phyloP scores from a whole-genome alignment of 2,329 filamentous ascomycete species.

The Endoconidiophora polonica region DNA sequence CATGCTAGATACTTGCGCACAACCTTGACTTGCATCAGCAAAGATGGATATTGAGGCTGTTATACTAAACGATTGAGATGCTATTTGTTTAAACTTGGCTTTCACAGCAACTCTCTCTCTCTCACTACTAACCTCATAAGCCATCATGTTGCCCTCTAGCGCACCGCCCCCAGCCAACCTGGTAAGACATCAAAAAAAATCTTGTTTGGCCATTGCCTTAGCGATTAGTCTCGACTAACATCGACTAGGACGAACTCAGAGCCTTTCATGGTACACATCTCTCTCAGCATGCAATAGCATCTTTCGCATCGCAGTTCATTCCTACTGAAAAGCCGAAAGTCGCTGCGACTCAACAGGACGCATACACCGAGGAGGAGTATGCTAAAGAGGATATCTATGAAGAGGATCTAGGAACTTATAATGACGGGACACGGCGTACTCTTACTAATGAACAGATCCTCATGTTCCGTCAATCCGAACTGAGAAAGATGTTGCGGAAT shows the following conservation, averaged over 20 bases:
- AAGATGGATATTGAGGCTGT: no score
- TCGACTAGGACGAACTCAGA: conserved; percentile 3
- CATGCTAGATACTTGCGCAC: no score
- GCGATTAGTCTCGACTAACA: no score
- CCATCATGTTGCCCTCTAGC: no score
- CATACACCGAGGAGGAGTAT: conserved; percentile 17
- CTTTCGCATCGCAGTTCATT: neutral
- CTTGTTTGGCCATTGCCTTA: no score
- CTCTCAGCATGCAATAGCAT: neutral
- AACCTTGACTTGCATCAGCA: no score
- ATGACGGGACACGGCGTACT: conserved; percentile 73
- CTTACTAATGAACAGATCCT: conserved; percentile 81
- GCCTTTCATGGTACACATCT: conserved; percentile 5
- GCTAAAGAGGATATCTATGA: conserved; percentile 31
- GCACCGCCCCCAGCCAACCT: no score
- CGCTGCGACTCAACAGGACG: neutral
- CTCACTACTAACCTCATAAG: no score
- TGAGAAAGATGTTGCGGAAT: conserved; percentile 48
- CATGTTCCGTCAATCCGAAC: conserved; percentile 80
- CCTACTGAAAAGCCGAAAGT: neutral
- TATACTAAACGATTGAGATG: no score
- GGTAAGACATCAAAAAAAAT: no score
- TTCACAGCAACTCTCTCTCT: no score
- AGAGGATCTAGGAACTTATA: conserved; percentile 66
- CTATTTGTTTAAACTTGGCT: no score